Base-by-base conservation (phyloP, 2,329 filamentous ascomycete species). In the Knoxdaviesia proteae region DNA sequence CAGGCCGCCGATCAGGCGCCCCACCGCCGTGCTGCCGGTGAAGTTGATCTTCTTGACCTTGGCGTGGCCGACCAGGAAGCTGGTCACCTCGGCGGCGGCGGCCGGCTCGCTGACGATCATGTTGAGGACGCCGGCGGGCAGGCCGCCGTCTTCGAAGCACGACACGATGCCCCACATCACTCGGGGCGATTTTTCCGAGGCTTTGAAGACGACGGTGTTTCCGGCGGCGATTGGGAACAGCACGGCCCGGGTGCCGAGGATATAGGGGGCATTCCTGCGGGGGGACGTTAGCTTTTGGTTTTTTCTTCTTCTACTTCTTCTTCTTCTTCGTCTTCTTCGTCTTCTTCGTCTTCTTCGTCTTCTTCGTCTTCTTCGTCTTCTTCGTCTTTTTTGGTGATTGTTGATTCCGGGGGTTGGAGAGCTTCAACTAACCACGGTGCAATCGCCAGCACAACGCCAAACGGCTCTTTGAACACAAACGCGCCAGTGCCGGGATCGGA, bases 31-130 rank as follows among this genome's bases (percentile, higher is more conserved):
- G 52, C 73, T 80, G 34, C 84, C 84, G 0, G 84, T 93, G 58
- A 92, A 93, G 61, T 84, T 90, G 55, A 93, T 67, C 62, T 92
- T 92, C 55, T 75, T 79, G 44, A 92, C 61, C 0, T 65, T 63
- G 0, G 71, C 71, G 51, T 81, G 65, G 40, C 72, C 68, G 49
- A 92, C 81, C 32, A 90, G 57, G 1, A 72, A 62, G 32, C 67
- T 67, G 0, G 81, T 87, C 33, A 88, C 64, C 8, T 67, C 63
- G 0, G 77, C 66, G 0, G 82, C 84, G 49, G 80, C 71, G 44
- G 74, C 66, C 44, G 75, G 71, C 3, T 77, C 70, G 34, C 67
- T 61, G 29, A 77, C 79, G 34, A 93, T 61, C 38, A 84, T 62
- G 56, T 87, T 90, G 33, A 93, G 57, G 4, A 74, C 78, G 30